Evolutionary conservation across 495 filamentous ascomycete genomes (phyloP).

Genomic region (Penicillium turbatum): DNA sequence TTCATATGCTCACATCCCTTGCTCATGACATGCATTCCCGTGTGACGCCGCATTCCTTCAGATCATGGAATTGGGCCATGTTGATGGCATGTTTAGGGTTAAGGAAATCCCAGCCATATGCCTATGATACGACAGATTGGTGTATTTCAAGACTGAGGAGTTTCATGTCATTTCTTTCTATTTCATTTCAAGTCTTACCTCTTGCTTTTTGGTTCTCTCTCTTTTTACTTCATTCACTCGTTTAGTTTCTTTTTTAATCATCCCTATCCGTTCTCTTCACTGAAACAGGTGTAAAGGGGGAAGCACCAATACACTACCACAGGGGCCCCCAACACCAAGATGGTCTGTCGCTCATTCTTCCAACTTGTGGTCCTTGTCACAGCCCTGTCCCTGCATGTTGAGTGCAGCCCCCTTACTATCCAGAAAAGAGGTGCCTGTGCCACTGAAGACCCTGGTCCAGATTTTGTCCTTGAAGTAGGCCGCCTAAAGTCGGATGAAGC

Average conservation of each 20-base stretch:
- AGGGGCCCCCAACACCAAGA: constrained; percentile 19
- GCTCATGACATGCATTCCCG: constrained; percentile 20
- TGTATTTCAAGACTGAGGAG: neutral
- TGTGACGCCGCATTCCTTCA: constrained; percentile 26
- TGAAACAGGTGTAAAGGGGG: constrained; percentile 9
- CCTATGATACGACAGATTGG: neutral
- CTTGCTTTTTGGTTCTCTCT: too few relatives aligned
- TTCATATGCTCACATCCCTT: constrained; percentile 12
- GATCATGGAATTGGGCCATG: constrained; percentile 13
- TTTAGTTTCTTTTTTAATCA: neutral
- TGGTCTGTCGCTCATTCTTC: constrained; percentile 24
- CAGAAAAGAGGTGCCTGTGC: constrained; percentile 35
- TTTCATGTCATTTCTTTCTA: neutral
- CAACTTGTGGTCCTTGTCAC: constrained; percentile 24
- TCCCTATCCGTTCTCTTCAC: neutral
- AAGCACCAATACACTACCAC: constrained; percentile 2
- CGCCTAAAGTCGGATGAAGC: constrained; percentile 21
- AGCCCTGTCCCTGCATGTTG: constrained; percentile 11
- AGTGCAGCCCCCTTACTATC: constrained; percentile 18
- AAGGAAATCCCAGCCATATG: constrained; percentile 8
- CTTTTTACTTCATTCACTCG: neutral
- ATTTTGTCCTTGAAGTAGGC: constrained; percentile 27
- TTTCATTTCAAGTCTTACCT: neutral
- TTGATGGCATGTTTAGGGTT: neutral
- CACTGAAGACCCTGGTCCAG: constrained; percentile 32